Evolutionary conservation across 768 basidiomycete genomes (phyloP).

Genomic region (Calocybe cyanea): DNA sequence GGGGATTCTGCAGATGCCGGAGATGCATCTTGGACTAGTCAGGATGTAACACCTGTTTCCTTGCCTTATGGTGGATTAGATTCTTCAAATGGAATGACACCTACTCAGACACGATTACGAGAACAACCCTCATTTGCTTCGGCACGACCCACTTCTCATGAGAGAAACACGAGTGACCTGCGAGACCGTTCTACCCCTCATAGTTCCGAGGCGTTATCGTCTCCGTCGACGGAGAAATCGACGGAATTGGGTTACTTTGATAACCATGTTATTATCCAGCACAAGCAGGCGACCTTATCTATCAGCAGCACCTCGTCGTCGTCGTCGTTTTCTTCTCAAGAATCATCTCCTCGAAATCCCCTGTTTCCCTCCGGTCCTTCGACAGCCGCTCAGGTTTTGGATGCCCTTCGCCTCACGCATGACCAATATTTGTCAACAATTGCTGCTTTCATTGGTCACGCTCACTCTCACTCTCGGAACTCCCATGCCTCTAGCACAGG

Average conservation of each 20-base stretch:
- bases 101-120: slow-evolving; percentile 27
- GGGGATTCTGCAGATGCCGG: slow-evolving; percentile 27
- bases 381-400: slow-evolving; percentile 63
- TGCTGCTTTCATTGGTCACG: slow-evolving; percentile 96
- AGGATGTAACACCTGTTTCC: slow-evolving; percentile 27
- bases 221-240: slow-evolving; percentile 28
- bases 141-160: slow-evolving; percentile 34
- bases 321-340: slow-evolving; percentile 66
- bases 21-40: slow-evolving; percentile 24
- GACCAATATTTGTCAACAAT: slow-evolving; percentile 91
- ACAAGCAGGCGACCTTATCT: slow-evolving; percentile 46
- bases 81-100: slow-evolving; percentile 31
- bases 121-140: slow-evolving; percentile 21
- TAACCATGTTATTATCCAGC: slow-evolving; percentile 31
- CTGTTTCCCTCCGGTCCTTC: slow-evolving; percentile 75
- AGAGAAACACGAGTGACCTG: slow-evolving; percentile 54
- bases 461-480: slow-evolving; percentile 85
- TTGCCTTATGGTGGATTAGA: slow-evolving; percentile 21
- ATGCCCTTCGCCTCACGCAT: slow-evolving; percentile 78
- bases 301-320: slow-evolving; percentile 70
- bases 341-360: slow-evolving; percentile 45
- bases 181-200: slow-evolving; percentile 23
- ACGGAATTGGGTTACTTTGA: slow-evolving; percentile 11
- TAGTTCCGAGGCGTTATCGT: slow-evolving; percentile 33
- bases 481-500: slow-evolving; percentile 93